Evolutionary conservation across 1,284 basidiomycete genomes (phyloP), one percentile per base, ranked within the genome.

Genomic region (Agroathelia rolfsii): DNA sequence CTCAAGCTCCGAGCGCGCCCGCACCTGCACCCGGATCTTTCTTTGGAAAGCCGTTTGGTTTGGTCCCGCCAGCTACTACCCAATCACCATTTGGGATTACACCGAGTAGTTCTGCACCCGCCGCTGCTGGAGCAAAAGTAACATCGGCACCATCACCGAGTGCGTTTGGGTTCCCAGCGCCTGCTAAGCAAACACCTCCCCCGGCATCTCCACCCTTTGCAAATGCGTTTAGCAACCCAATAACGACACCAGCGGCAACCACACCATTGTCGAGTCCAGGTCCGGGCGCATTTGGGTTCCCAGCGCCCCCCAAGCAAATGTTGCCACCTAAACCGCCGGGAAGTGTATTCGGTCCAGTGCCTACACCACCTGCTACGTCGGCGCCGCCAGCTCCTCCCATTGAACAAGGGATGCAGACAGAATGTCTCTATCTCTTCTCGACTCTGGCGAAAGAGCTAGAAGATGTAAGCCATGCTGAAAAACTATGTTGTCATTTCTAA

Each of bases 331-430:
- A 26, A 11, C 32, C 41, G 8, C 30, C 36, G 24, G 39, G 37
- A 10, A 37, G 40, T 2, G 18, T 42, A 3, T 39, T 44, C 25
- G 43, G 36, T 4, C 36, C 35, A 16, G 39, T 37, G 24, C 36
- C 42, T 19, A 14, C 31, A 10, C 11, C 28, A n/a, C 27, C 13
- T 23, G 7, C n/a, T n/a, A n/a, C n/a, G n/a, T n/a, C n/a, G n/a
- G n/a, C 27, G 20, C 32, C 21, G 12, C 13, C 32, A 28, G 17
- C 27, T 8, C 33, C 41, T 4, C 44, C 47, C 8, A 47, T 63
- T 28, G 68, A 71, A 36, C 62, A 72, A 30, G 75, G 73, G 8
- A 68, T 83, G 65, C 74, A 79, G 47, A 56, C 61, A 12, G 76
- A 81, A 46, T 79, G 72, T 43, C 39, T 46, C 2, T 30, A 59